These are phyloP conservation scores for Cyberlindnera mrakii DNA, from an alignment of 805 yeast species.

Conservation along the genomic window DNA sequence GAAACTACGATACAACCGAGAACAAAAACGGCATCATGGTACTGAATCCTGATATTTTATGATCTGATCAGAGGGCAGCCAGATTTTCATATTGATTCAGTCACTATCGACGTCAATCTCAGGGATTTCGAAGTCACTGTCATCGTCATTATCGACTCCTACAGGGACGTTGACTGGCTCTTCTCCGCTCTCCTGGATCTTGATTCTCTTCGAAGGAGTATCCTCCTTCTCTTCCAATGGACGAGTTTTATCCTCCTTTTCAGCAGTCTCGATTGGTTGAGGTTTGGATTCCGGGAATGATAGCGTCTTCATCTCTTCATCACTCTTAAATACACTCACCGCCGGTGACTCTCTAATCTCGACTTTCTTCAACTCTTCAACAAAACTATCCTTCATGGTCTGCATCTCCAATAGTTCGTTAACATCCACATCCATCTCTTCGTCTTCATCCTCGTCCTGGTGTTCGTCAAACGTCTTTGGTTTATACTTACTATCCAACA, in stretches of 20 bases:
- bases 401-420: constrained; percentile 5
- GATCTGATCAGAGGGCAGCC: not conserved
- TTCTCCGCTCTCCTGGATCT: constrained; percentile 8
- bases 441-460: constrained; percentile 14
- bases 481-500: constrained; percentile 19
- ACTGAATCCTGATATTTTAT: too few species aligned
- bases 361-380: constrained; percentile 13
- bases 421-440: constrained; percentile 5
- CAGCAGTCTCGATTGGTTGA: not conserved
- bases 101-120: constrained; percentile 34
- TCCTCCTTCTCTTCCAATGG: constrained; percentile 18
- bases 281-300: constrained; percentile 15
- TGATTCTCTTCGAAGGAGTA: constrained; percentile 22
- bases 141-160: constrained; percentile 24
- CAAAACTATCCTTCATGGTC: constrained; percentile 9
- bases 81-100: constrained; percentile 15
- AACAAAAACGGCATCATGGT: too few species aligned
- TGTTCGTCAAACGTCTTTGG: constrained; percentile 25
- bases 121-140: constrained; percentile 49
- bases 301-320: constrained; percentile 19
- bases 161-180: constrained; percentile 3
- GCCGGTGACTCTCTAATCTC: constrained; percentile 1
- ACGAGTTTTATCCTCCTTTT: constrained; percentile 13
- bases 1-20: too few species aligned
- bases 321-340: constrained; percentile 18